Evolutionary conservation across 768 basidiomycete species (phyloP), one percentile per base, ranked within the genome.

Genomic region (Suillus occidentalis): DNA sequence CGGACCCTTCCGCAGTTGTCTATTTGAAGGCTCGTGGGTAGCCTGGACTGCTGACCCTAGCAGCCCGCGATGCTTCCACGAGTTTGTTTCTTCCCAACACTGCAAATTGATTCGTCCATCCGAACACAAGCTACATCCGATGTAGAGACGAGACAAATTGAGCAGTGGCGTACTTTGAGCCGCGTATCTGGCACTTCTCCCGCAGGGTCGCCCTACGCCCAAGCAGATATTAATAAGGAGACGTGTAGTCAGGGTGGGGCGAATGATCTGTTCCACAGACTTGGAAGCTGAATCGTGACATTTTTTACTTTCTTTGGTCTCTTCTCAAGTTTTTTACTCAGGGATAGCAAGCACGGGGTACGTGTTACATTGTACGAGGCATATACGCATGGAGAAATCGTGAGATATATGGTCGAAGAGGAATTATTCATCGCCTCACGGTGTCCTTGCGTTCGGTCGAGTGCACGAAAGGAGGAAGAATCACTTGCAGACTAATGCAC

Each of bases 1-100:
- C 6, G 53, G 25, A 7, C 58, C 37, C 25, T 59, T 59, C 58
- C 28, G 20, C 40, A 42, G 28, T 31, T 9, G 36, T 57, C 53
- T 55, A n/a, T 36, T 36, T 39, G 37, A 58, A 40, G 31, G n/a
- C 57, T 39, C 16, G 37, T 13, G 58, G 58, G 25, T 59, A 28
- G 58, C 40, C 58, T 40, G 57, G 57, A 40, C 28, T 59, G 25
- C 18, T 59, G 28, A 40, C 25, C 40, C 42, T 42, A 42, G 58
- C 42, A 59, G 40, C 58, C 58, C 58, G 58, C 25, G 39, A 59
- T 59, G 10, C 58, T 40, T 59, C 58, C 40, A 59, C 39, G 40
- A 59, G 57, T 59, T 59, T 55, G 31, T 34, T 34, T 31, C 53
- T 55, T 28, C 40, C 10, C 9, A 59, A 59, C 14, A 39, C 37